These are phyloP conservation scores for Apocynum venetum DNA, from an alignment of 257 asterid species.

Conservation along the genomic window DNA sequence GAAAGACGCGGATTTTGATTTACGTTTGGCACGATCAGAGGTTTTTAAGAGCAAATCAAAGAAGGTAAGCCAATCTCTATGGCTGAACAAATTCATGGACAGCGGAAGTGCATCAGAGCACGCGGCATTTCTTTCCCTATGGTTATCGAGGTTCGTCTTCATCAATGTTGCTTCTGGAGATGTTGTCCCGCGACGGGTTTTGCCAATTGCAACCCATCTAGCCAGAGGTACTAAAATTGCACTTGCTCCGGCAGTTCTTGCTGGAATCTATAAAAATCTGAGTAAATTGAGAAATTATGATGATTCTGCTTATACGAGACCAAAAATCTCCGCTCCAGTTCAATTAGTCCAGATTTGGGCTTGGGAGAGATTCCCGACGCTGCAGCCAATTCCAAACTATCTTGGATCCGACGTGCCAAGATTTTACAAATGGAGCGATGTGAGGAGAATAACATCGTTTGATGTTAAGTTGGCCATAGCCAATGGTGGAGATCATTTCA, in stretches of 20 bases:
- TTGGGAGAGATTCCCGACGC: constrained; percentile 37
- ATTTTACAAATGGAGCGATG: constrained; percentile 32
- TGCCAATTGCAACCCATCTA: constrained; percentile 27
- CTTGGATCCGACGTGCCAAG: constrained; percentile 17
- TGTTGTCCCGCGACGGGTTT: constrained; percentile 11
- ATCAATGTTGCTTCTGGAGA: constrained; percentile 13
- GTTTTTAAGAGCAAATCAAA: not conserved
- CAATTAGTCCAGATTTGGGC: constrained; percentile 41
- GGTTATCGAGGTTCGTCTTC: constrained; percentile 33
- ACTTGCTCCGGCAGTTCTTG: constrained; percentile 37
- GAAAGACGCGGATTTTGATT: not conserved
- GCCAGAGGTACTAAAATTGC: constrained; percentile 36
- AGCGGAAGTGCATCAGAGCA: constrained; percentile 31
- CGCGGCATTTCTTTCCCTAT: constrained; percentile 40
- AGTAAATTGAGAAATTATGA: not conserved
- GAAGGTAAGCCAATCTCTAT: constrained; percentile 11
- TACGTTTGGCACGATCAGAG: not conserved
- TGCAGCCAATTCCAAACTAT: constrained; percentile 17
- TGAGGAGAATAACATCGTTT: not conserved
- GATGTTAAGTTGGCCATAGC: constrained; percentile 8
- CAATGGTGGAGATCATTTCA: constrained; percentile 11
- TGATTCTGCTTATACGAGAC: too few species aligned
- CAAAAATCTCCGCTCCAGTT: constrained; percentile 17
- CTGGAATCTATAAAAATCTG: constrained; percentile 34
- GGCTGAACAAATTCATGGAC: constrained; percentile 30